phyloP scores from a whole-genome alignment of 2,329 filamentous ascomycete genomes.

The Hypomyces perniciosus region DNA sequence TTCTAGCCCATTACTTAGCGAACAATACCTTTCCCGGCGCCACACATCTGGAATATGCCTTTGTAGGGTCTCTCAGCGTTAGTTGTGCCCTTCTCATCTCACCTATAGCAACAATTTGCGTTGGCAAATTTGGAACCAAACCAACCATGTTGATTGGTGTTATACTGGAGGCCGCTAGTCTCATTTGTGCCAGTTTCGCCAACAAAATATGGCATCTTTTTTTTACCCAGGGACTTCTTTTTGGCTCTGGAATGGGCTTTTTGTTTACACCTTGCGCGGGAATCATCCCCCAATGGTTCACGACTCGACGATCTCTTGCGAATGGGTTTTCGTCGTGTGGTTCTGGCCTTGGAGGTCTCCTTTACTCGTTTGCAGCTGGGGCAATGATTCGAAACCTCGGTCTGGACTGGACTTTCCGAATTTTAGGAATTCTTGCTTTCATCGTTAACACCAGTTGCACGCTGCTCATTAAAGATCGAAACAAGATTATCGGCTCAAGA shows the following conservation, averaged over 20 bases:
- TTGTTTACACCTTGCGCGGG: slow-evolving; percentile 50
- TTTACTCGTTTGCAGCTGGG: slow-evolving; percentile 19
- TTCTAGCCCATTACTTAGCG: slow-evolving; percentile 50
- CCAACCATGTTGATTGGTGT: slow-evolving; percentile 46
- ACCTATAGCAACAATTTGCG: slow-evolving; percentile 30
- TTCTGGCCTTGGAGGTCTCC: slow-evolving; percentile 34
- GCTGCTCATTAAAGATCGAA: slow-evolving; percentile 49
- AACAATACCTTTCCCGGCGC: slow-evolving; percentile 45
- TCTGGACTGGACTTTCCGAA: slow-evolving; percentile 51
- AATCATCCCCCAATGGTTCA: slow-evolving; percentile 58
- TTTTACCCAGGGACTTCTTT: slow-evolving; percentile 52
- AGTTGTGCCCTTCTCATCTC: slow-evolving; percentile 35
- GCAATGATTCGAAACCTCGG: slow-evolving; percentile 50
- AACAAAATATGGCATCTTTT: slow-evolving; percentile 54
- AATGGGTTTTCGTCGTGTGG: slow-evolving; percentile 51
- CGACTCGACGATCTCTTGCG: slow-evolving; percentile 47
- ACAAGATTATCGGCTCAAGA: slow-evolving; percentile 2
- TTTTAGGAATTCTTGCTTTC: slow-evolving; percentile 41
- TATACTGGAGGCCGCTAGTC: slow-evolving; percentile 41
- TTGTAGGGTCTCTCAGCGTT: slow-evolving; percentile 53
- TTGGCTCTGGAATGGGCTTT: slow-evolving; percentile 57
- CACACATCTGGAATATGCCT: slow-evolving; percentile 49
- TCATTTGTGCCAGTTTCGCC: slow-evolving; percentile 49
- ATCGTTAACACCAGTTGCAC: slow-evolving; percentile 50
- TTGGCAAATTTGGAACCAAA: slow-evolving; percentile 25